Percentiles rank a stretch among this genome's conserved stretches.
Evolutionary conservation across 2,329 filamentous ascomycete species (phyloP).

Genomic region (Fusarium sacchari): DNA sequence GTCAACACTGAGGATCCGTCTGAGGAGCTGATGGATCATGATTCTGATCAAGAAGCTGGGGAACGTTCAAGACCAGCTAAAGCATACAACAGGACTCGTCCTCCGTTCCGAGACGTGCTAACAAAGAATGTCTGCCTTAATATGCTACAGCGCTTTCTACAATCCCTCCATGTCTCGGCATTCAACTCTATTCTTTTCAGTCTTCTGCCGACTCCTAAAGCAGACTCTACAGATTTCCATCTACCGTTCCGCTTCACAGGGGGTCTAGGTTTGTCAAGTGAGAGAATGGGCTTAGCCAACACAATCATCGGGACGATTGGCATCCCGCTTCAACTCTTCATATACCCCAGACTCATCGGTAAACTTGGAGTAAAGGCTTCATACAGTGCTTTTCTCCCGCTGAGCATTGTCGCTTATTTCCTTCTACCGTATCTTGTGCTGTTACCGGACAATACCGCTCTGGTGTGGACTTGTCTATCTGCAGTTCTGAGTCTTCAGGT

Average conservation of each 20-base stretch:
- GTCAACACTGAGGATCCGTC: neutral
- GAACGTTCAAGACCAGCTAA: neutral
- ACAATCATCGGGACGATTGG: slow-evolving; percentile 80
- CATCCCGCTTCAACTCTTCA: slow-evolving; percentile 64
- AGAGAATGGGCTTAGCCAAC: slow-evolving; percentile 79
- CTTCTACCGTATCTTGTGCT: slow-evolving; percentile 74
- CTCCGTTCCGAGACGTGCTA: slow-evolving; percentile 65
- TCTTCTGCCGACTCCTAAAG: slow-evolving; percentile 78
- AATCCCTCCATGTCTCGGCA: slow-evolving; percentile 77
- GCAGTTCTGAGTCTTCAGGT: slow-evolving; percentile 75
- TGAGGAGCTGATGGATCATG: neutral
- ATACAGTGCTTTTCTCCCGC: slow-evolving; percentile 12
- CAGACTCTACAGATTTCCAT: slow-evolving; percentile 52
- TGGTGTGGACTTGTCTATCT: neutral
- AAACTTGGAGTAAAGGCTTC: slow-evolving; percentile 18
- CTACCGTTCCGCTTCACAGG: slow-evolving; percentile 74
- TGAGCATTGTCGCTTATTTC: slow-evolving; percentile 73
- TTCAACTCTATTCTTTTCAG: slow-evolving; percentile 82
- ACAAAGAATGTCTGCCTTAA: slow-evolving; percentile 64
- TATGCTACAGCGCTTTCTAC: slow-evolving; percentile 73
- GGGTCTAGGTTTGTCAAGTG: slow-evolving; percentile 77
- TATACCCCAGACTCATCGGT: slow-evolving; percentile 27
- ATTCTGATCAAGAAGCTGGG: neutral
- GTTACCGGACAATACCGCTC: slow-evolving; percentile 20
- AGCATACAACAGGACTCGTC: slow-evolving; percentile 55